A percentile compares a stretch with the other conserved stretches of the same genome.
phyloP scores from a whole-genome alignment of 257 asterid genomes.

The Gynochthodes officinalis region DNA sequence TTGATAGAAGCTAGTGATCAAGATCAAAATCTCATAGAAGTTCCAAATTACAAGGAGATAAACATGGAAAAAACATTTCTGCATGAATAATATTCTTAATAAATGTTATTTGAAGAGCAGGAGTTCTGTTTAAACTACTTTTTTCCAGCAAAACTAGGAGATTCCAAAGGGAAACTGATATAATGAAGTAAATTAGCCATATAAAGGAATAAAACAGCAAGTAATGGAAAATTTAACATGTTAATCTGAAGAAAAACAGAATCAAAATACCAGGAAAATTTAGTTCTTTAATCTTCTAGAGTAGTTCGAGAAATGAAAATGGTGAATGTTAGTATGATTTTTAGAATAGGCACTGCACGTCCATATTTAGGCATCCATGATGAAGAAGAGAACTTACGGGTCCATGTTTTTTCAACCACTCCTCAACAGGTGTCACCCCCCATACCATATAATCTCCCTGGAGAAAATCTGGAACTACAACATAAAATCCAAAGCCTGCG shows the following conservation, averaged over 20 bases:
- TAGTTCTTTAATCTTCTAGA: not conserved
- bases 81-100: no score
- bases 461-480: constrained; percentile 61
- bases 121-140: not conserved
- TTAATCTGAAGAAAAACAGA: not conserved
- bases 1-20: not conserved
- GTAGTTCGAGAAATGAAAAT: no score
- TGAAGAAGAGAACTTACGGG: constrained; percentile 40
- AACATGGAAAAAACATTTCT: not conserved
- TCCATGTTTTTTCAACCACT: constrained; percentile 57
- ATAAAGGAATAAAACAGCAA: not conserved
- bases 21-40: not conserved
- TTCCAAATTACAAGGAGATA: not conserved
- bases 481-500: constrained; percentile 55
- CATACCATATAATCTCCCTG: constrained; percentile 45
- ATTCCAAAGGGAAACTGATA: not conserved
- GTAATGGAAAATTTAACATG: not conserved
- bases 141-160: not conserved
- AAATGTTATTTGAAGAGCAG: not conserved
- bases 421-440: constrained; percentile 24
- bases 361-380: not conserved
- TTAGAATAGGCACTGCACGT: not conserved
- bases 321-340: no score
- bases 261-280: not conserved
- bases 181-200: not conserved